A percentile compares a stretch with the other conserved stretches of the same genome.
Evolutionary conservation across 2,329 filamentous ascomycete species (phyloP).

Genomic region (Ascochyta fabae): DNA sequence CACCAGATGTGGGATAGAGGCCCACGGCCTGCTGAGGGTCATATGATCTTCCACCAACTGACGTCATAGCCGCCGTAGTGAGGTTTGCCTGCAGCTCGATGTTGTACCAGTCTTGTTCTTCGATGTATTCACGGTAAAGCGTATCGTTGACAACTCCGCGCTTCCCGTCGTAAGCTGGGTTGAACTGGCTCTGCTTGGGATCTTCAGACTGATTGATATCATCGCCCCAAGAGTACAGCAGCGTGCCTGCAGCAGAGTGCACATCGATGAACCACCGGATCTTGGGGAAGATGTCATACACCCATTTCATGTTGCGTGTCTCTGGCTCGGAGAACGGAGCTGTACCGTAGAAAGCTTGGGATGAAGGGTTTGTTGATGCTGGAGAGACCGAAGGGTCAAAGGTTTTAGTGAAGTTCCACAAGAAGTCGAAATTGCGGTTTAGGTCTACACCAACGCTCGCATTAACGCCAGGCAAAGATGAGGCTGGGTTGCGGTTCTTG

Average conservation of each 20-base stretch:
- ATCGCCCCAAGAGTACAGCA: slow-evolving; percentile 66
- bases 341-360: slow-evolving; percentile 60
- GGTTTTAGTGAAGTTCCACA: slow-evolving; percentile 62
- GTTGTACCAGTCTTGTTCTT: slow-evolving; percentile 42
- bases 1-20: slow-evolving; percentile 48
- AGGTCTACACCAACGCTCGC: slow-evolving; percentile 38
- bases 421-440: slow-evolving; percentile 57
- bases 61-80: slow-evolving; percentile 45
- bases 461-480: slow-evolving; percentile 18
- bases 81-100: slow-evolving; percentile 41
- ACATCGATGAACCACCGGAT: slow-evolving; percentile 65
- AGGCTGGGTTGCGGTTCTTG: slow-evolving; percentile 51
- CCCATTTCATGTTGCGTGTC: slow-evolving; percentile 60
- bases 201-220: slow-evolving; percentile 59
- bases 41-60: slow-evolving; percentile 45
- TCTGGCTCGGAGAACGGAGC: slow-evolving; percentile 64
- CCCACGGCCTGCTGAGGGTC: slow-evolving; percentile 44
- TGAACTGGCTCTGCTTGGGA: slow-evolving; percentile 59
- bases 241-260: slow-evolving; percentile 60
- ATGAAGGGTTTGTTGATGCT: slow-evolving; percentile 52
- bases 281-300: slow-evolving; percentile 58
- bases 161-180: slow-evolving; percentile 58
- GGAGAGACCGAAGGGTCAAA: slow-evolving; percentile 48
- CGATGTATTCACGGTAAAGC: slow-evolving; percentile 58
- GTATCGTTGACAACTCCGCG: slow-evolving; percentile 58